Percentiles rank a stretch among this genome's conserved stretches.
These are phyloP conservation scores for Pseudogymnoascus sp. DNA, from an alignment of 2,329 filamentous ascomycete genomes.

Conservation along the genomic window DNA sequence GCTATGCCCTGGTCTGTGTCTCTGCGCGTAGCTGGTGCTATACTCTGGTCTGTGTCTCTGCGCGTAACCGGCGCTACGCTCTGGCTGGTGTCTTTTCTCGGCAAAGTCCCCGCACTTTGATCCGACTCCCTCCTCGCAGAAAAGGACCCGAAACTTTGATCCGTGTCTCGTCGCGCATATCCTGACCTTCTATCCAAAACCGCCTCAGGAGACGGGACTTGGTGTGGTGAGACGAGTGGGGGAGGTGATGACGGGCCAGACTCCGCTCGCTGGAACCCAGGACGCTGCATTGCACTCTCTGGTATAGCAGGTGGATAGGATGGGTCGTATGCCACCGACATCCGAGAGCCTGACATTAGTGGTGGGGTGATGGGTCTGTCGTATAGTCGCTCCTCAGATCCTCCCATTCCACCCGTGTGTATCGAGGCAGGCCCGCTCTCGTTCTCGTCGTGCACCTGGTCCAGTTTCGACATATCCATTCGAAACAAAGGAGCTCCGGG, in stretches of 20 bases:
- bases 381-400: background rate
- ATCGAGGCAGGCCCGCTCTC: background rate
- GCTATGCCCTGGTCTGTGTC: too few species aligned
- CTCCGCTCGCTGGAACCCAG: background rate
- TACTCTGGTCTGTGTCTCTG: background rate
- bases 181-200: background rate
- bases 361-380: background rate
- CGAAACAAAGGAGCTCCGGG: background rate
- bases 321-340: background rate
- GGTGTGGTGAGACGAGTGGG: background rate
- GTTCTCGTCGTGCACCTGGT: background rate
- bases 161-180: background rate
- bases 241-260: background rate
- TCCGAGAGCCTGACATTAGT: background rate
- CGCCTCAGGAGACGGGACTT: background rate
- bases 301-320: background rate
- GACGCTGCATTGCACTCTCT: background rate
- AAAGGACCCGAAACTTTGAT: background rate
- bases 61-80: background rate
- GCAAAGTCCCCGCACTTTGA: background rate
- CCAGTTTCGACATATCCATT: background rate
- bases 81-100: background rate
- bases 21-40: too few species aligned
- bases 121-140: background rate
- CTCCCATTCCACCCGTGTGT: background rate